A percentile compares a stretch with the other conserved stretches of the same genome.
Evolutionary conservation across 169 alveolate species (phyloP).

Genomic region (Theileria orientalis): DNA sequence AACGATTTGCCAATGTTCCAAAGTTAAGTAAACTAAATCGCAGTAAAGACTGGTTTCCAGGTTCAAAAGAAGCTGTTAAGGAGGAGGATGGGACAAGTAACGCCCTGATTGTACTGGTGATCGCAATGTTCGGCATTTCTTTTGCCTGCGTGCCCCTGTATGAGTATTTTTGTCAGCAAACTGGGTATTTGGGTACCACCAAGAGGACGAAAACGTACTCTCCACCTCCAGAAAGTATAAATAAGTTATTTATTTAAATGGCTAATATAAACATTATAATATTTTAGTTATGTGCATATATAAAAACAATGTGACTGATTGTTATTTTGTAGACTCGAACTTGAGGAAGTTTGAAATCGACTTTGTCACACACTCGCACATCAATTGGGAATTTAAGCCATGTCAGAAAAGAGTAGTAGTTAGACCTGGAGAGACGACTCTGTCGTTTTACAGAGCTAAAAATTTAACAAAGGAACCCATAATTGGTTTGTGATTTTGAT

Average conservation of each 20-base stretch:
- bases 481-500: slow-evolving; percentile 62
- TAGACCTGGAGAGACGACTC: slow-evolving; percentile 88
- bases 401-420: slow-evolving; percentile 79
- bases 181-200: slow-evolving; percentile 74
- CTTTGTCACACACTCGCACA: slow-evolving; percentile 73
- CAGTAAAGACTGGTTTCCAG: neutral
- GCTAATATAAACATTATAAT: neutral
- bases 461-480: slow-evolving; percentile 75
- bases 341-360: slow-evolving; percentile 70
- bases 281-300: neutral
- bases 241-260: neutral
- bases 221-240: slow-evolving; percentile 57
- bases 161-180: slow-evolving; percentile 75
- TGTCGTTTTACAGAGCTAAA: slow-evolving; percentile 85
- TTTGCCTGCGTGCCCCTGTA: slow-evolving; percentile 78
- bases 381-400: slow-evolving; percentile 86
- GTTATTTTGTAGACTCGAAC: slow-evolving; percentile 34
- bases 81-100: slow-evolving; percentile 10
- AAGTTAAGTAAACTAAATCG: no score
- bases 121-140: slow-evolving; percentile 71
- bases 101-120: slow-evolving; percentile 28
- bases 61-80: neutral
- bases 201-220: slow-evolving; percentile 48
- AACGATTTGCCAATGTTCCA: neutral
- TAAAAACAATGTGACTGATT: slow-evolving; percentile 8